Evolutionary conservation across 768 basidiomycete genomes (phyloP).

Genomic region (Pholiota microspora): DNA sequence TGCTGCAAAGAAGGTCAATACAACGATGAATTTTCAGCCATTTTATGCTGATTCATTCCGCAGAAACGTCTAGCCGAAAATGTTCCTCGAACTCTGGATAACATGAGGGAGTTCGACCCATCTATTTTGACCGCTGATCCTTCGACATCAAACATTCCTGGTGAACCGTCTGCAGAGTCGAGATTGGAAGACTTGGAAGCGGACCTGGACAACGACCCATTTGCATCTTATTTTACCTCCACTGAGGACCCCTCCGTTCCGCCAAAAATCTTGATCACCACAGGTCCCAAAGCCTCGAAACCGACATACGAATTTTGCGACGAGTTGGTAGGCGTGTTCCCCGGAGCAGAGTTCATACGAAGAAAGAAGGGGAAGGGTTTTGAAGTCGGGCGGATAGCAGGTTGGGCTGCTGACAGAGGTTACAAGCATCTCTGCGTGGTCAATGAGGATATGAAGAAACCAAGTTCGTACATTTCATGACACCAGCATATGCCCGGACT

Average conservation of each 20-base stretch:
- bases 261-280: conserved; percentile 89
- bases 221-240: conserved; percentile 73
- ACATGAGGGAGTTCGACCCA: conserved; percentile 83
- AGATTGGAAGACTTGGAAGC: conserved; percentile 56
- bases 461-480: conserved; percentile 62
- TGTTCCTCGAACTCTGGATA: conserved; percentile 90
- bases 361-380: conserved; percentile 88
- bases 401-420: conserved; percentile 88
- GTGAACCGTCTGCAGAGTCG: conserved; percentile 15
- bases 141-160: conserved; percentile 30
- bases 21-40: neutral
- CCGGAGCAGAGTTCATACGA: conserved; percentile 86
- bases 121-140: conserved; percentile 61
- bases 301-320: conserved; percentile 91
- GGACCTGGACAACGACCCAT: conserved; percentile 74
- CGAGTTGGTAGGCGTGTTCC: conserved; percentile 85
- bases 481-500: neutral
- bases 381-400: conserved; percentile 86
- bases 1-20: conserved; percentile 68
- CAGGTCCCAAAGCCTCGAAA: conserved; percentile 85
- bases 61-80: conserved; percentile 85
- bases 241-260: conserved; percentile 67
- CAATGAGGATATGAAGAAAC: conserved; percentile 93
- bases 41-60: neutral
- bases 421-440: conserved; percentile 90